Conservation (phyloP, 257 asterid species). For the Penstemon barbatus region DNA sequence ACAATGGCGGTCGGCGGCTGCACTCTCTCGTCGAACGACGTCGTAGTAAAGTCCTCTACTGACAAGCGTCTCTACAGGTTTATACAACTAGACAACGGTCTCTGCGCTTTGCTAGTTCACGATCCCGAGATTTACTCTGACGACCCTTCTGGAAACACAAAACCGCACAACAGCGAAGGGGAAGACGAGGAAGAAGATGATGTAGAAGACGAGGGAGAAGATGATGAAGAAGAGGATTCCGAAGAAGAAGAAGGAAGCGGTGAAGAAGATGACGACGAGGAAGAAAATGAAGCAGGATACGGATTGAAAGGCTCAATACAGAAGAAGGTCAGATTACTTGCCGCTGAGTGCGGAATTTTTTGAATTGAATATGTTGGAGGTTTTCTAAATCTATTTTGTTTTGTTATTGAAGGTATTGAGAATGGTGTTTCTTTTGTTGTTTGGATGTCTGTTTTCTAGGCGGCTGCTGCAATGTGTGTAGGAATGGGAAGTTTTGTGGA, state of each 20-base stretch:
- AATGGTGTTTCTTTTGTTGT: constrained; percentile 3
- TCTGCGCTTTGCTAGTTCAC: constrained; percentile 84
- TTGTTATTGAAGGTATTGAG: background rate
- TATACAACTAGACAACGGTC: constrained; percentile 79
- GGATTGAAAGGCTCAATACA: constrained; percentile 49
- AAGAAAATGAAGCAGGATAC: constrained; percentile 34
- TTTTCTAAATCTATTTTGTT: too few species aligned
- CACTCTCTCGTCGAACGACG: constrained; percentile 66
- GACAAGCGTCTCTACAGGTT: constrained; percentile 85
- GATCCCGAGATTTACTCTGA: constrained; percentile 86
- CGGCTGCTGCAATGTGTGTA: constrained; percentile 98
- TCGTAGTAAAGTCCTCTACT: constrained; percentile 74
- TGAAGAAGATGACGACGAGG: constrained; percentile 37
- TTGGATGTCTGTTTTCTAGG: constrained; percentile 43
- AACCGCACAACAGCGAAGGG: constrained; percentile 31
- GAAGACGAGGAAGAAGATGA: constrained; percentile 26
- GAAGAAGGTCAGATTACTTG: constrained; percentile 58
- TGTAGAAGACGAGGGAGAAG: background rate
- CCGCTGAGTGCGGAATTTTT: too few species aligned
- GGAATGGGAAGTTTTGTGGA: constrained; percentile 93
- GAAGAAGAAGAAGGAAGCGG: constrained; percentile 38
- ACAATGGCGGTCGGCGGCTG: constrained; percentile 57
- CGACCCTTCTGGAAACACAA: constrained; percentile 26
- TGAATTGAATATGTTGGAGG: constrained; percentile 5
- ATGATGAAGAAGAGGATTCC: constrained; percentile 40